These are phyloP conservation scores for Pichia nanzhaoensis DNA, from an alignment of 805 yeast species.

Conservation along the genomic window DNA sequence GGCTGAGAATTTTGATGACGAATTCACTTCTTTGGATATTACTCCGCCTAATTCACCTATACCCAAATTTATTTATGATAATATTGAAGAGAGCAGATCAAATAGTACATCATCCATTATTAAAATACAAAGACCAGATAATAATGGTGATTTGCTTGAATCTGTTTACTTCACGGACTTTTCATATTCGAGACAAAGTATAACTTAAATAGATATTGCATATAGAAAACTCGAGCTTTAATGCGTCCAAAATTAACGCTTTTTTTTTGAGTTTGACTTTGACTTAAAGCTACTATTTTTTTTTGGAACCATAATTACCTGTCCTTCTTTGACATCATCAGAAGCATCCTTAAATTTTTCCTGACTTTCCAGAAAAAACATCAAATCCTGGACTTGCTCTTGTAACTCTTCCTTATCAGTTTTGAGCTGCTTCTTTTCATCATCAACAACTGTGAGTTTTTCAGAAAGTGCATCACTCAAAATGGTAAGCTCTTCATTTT, in stretches of 20 bases:
- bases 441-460: constrained; percentile 33
- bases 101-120: constrained; percentile 29
- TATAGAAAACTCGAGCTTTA: no score
- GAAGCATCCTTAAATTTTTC: constrained; percentile 66
- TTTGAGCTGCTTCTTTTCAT: constrained; percentile 31
- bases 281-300: background rate
- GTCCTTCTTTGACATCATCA: constrained; percentile 69
- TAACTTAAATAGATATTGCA: no score
- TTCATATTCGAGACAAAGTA: constrained; percentile 26
- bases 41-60: constrained; percentile 34
- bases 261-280: background rate
- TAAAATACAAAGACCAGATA: constrained; percentile 26
- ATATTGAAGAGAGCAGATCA: constrained; percentile 27
- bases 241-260: background rate
- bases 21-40: constrained; percentile 66
- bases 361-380: constrained; percentile 72
- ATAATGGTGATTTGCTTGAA: constrained; percentile 22
- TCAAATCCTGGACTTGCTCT: constrained; percentile 66
- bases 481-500: constrained; percentile 6
- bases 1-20: constrained; percentile 80
- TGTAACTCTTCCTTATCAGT: constrained; percentile 41
- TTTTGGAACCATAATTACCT: constrained; percentile 38
- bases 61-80: constrained; percentile 21
- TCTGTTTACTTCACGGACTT: constrained; percentile 31
- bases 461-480: constrained; percentile 37